Percentiles rank a stretch among this genome's conserved stretches.
These are phyloP conservation scores for Noccaea bulbosa DNA, from an alignment of 345 rosid species.

Conservation along the genomic window DNA sequence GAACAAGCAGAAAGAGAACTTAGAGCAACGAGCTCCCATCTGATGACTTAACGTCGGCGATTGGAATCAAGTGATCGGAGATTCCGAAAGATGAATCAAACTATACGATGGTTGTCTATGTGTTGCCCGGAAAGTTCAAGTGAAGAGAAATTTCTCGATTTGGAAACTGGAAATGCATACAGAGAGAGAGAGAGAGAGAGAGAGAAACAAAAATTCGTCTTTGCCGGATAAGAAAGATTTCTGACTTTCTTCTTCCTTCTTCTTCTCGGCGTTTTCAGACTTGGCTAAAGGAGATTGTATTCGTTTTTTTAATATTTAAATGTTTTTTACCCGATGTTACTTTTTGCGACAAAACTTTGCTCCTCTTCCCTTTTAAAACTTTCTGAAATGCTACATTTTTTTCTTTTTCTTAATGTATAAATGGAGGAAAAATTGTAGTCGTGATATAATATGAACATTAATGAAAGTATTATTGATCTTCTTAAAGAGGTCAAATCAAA, in stretches of 20 bases:
- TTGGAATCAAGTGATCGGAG: conserved; percentile 29
- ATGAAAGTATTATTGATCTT: background rate
- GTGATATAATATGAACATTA: conserved; percentile 1
- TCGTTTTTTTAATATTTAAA: conserved; percentile 8
- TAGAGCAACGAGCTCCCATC: conserved; percentile 50
- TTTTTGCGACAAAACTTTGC: conserved; percentile 32
- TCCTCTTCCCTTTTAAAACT: conserved; percentile 23
- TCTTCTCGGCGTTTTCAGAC: conserved; percentile 30
- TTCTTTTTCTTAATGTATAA: background rate
- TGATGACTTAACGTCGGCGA: conserved; percentile 11
- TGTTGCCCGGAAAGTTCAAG: background rate
- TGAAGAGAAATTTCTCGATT: background rate
- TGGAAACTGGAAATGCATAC: background rate
- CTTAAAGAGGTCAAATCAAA: background rate
- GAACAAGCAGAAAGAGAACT: conserved; percentile 44
- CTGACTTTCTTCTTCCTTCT: background rate
- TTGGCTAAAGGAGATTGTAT: conserved; percentile 4
- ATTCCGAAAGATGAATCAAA: background rate
- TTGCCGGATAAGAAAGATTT: background rate
- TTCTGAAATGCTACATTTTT: background rate
- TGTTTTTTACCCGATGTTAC: conserved; percentile 5
- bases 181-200: conserved; percentile 23
- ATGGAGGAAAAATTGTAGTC: background rate
- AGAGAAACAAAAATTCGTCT: background rate
- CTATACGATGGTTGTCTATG: background rate